Base-by-base conservation (phyloP, 163 green algal species). In the Picocystis sp. region DNA sequence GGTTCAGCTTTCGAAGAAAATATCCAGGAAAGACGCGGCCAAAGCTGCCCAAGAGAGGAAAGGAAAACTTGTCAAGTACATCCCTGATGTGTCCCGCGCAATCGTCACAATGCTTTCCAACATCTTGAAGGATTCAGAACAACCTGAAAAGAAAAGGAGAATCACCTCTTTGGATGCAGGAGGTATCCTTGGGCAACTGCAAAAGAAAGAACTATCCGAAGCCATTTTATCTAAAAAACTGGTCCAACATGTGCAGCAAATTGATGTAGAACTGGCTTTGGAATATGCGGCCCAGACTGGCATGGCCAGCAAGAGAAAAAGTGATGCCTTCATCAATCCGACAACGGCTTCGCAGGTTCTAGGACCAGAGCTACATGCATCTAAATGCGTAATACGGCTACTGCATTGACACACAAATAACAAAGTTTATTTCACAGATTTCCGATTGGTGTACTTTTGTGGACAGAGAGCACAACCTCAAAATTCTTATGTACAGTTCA, bases 11-110 rank as follows among this genome's bases (percentile, higher is more conserved):
- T 82, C 81, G 56, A 60, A 71, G 12, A 95, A 95, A 70, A 89
- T 97, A 45, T 51, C 68, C 8, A 62, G 67, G 35, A 61, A 74
- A 47, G 68, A 83, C 49, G 87, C 85, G 11, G 77, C 76, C 1
- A 53, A 71, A 6, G 84, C 94, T 69, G 78, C 93, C 66, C 64
- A 78, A 62, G 70, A 81, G 64, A 70, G 87, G 41, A 89, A 90
- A 61, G 74, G 73, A 46, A 92, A 87, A 58, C 66, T 95, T 15
- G 77, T 70, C 12, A 90, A 88, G 64, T 86, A 80, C 34, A 53
- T 57, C 10, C 86, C 86, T 17, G 78, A 94, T 55, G 81, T 81
- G 9, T 72, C 75, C 12, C 60, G 68, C 2, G 81, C 87, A 13
- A 56, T 95, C 12, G 81, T 64, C 47, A 63, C 58, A 12, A 78